Base-by-base conservation (phyloP, 2,329 filamentous ascomycete genomes). In the Venturia nashicola region DNA sequence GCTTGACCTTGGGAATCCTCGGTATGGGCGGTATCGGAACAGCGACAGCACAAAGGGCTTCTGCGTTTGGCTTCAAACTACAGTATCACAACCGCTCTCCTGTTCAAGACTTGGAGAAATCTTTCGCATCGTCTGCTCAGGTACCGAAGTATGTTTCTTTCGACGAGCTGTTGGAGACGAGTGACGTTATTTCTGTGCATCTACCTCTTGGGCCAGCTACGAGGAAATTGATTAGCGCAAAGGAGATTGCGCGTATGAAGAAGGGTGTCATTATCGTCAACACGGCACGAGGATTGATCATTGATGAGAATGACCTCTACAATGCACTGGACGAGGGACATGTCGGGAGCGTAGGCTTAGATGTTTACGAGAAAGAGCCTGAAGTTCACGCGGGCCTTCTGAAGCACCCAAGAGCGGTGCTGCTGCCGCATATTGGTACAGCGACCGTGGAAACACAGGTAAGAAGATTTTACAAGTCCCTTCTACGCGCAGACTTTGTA, bases 21-120 rank as follows among this genome's bases (percentile, higher is more conserved):
- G 83, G 83, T 12, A 83, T 85, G 81, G 83, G 83, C 34, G 81
- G 82, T 11, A 85, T 86, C 59, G 83, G 83, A 2, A 74, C 77
- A 16, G 79, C 80, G 7, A 76, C 79, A 11, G 77, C 76, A 32
- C 71, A 72, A 27, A 76, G 80, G 51, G 81, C 80, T 3, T 76
- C 76, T 39, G 78, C 78, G 0, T 83, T 85, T 66, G 83, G 82
- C 51, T 82, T 85, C 76, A 75, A 74, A 65, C 77, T 84, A n/a
- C 78, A 81, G 66, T 86, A 85, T 69, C 82, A 85, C 74, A 85
- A 85, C 71, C 78, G 78, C 8, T 71, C 70, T 20, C 76, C 76
- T 11, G 62, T 75, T 23, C 67, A 76, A 64, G 73, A 73, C 39
- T 67, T 71, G 12, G 76, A 80, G 59, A 27, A 51, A 3, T 27